These are phyloP conservation scores for Lentinula raphanica DNA, from an alignment of 768 basidiomycete species.

Conservation along the genomic window DNA sequence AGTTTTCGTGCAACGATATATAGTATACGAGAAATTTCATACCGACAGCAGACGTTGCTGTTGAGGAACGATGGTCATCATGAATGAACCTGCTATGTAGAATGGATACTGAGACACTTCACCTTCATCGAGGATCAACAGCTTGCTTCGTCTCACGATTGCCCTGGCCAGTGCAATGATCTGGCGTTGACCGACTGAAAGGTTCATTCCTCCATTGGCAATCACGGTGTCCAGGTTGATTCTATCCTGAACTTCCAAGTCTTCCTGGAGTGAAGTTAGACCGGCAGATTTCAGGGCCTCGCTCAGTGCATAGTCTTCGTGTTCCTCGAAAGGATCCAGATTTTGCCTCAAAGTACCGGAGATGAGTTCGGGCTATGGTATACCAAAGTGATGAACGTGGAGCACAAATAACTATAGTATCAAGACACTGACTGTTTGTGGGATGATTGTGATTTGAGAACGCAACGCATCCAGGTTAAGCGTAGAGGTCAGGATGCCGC, in stretches of 20 bases:
- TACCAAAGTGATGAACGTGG: not conserved
- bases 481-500: constrained; percentile 32
- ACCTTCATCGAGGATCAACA: constrained; percentile 12
- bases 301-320: constrained; percentile 60
- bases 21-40: not conserved
- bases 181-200: constrained; percentile 49
- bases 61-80: too few relatives aligned
- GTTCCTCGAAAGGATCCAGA: constrained; percentile 68
- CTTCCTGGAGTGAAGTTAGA: constrained; percentile 36
- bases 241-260: constrained; percentile 23
- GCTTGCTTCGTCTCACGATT: constrained; percentile 26
- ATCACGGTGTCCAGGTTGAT: constrained; percentile 49
- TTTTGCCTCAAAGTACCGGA: constrained; percentile 62
- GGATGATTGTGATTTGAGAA: constrained; percentile 41
- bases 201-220: constrained; percentile 65
- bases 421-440: constrained; percentile 14
- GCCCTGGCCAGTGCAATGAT: constrained; percentile 70
- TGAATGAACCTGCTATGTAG: too few relatives aligned
- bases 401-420: not conserved
- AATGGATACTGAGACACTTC: not conserved
- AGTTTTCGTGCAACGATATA: too few relatives aligned
- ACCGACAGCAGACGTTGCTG: constrained; percentile 17
- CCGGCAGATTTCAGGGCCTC: constrained; percentile 51
- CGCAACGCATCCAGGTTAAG: constrained; percentile 45
- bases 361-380: constrained; percentile 30